Evolutionary conservation across 208 protist genomes (phyloP).

Genomic region (Wallacemonas rigidus): DNA sequence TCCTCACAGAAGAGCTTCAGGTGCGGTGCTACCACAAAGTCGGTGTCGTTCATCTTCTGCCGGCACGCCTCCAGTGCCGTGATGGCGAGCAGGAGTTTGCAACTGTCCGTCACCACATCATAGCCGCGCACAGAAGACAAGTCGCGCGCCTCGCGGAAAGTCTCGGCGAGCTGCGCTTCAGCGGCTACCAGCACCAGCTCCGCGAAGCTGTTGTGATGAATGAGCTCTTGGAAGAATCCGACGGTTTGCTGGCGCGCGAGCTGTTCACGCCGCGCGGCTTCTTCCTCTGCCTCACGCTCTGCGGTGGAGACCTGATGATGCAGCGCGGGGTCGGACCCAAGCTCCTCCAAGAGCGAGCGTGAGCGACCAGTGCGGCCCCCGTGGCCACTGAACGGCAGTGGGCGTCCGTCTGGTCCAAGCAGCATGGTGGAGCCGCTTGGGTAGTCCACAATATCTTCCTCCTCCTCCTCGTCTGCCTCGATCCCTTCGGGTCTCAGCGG

Average conservation of each 20-base stretch:
- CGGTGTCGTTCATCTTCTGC: conserved; percentile 49
- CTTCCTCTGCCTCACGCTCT: conserved; percentile 31
- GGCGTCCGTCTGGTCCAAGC: conserved; percentile 31
- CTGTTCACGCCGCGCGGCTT: conserved; percentile 43
- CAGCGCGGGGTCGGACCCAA: conserved; percentile 24
- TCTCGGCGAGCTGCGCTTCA: conserved; percentile 32
- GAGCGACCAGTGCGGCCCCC: not conserved
- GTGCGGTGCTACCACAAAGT: conserved; percentile 69
- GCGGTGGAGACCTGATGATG: conserved; percentile 18
- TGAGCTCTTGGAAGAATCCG: conserved; percentile 60
- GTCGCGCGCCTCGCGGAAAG: conserved; percentile 31
- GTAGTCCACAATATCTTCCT: conserved; percentile 49
- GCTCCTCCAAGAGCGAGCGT: conserved; percentile 10
- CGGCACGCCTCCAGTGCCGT: conserved; percentile 58
- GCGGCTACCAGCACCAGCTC: conserved; percentile 69
- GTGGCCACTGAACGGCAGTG: not conserved
- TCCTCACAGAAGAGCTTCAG: conserved; percentile 77
- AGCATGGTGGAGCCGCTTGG: conserved; percentile 40
- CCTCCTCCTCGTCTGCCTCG: conserved; percentile 27
- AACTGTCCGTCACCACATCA: conserved; percentile 53
- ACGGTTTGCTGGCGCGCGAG: conserved; percentile 51
- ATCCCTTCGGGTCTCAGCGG: conserved; percentile 9
- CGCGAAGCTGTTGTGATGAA: conserved; percentile 63
- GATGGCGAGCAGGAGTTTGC: conserved; percentile 57
- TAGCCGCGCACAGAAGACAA: conserved; percentile 54